Percentiles rank a stretch among this genome's conserved stretches.
phyloP scores from a whole-genome alignment of 1,284 basidiomycete species.

The Tylopilus sp. region DNA sequence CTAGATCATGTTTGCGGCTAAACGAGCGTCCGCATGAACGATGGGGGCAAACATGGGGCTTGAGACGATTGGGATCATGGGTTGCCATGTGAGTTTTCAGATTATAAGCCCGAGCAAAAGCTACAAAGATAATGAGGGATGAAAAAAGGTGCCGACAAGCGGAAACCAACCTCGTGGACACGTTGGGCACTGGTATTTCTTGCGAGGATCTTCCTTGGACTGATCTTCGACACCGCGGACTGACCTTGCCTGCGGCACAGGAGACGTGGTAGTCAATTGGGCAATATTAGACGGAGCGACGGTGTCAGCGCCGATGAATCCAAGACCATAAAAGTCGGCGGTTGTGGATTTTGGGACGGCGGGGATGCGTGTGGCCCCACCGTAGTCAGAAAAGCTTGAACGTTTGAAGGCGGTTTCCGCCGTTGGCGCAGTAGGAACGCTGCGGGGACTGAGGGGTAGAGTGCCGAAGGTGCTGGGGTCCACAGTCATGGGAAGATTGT shows the following conservation, averaged over 20 bases:
- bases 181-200: slow-evolving; percentile 68
- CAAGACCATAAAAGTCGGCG: slow-evolving; percentile 54
- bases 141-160: background rate
- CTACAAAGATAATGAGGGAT: slow-evolving; percentile 35
- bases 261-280: slow-evolving; percentile 44
- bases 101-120: slow-evolving; percentile 88
- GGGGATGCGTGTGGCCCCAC: slow-evolving; percentile 44
- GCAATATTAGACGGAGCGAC: slow-evolving; percentile 57
- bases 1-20: slow-evolving; percentile 85
- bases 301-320: slow-evolving; percentile 36
- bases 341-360: slow-evolving; percentile 41
- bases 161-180: slow-evolving; percentile 61
- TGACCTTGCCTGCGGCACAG: slow-evolving; percentile 40
- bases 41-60: slow-evolving; percentile 82
- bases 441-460: slow-evolving; percentile 58
- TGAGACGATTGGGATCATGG: slow-evolving; percentile 82
- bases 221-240: slow-evolving; percentile 39
- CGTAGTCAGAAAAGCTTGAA: slow-evolving; percentile 63
- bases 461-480: slow-evolving; percentile 55
- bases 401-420: slow-evolving; percentile 40
- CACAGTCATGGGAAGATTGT: slow-evolving; percentile 40
- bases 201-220: slow-evolving; percentile 58
- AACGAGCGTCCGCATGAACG: slow-evolving; percentile 80
- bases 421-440: slow-evolving; percentile 40
- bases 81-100: slow-evolving; percentile 88